Evolutionary conservation across 2,329 filamentous ascomycete species (phyloP).

Genomic region (Ophiostoma ips): DNA sequence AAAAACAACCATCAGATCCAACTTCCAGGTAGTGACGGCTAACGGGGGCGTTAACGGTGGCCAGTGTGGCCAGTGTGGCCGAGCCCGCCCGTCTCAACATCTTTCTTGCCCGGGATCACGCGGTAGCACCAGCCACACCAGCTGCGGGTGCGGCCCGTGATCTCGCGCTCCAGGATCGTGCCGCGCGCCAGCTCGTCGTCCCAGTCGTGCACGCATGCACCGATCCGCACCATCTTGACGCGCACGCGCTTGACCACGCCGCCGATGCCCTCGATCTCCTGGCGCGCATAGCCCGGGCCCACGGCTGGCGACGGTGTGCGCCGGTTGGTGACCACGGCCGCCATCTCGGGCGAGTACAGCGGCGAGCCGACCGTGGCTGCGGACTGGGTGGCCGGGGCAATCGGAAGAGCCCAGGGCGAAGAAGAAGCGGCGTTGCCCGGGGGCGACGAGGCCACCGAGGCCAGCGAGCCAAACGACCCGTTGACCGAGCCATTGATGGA

Average conservation of each 20-base stretch:
- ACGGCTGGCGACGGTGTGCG: constrained; percentile 36
- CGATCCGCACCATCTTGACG: constrained; percentile 69
- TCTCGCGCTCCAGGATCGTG: constrained; percentile 56
- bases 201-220: constrained; percentile 73
- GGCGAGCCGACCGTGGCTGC: constrained; percentile 12
- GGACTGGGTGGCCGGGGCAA: constrained; percentile 12
- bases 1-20: no score
- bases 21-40: no score
- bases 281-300: constrained; percentile 63
- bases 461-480: constrained; percentile 6
- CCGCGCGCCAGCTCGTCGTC: constrained; percentile 59
- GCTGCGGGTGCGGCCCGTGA: constrained; percentile 52
- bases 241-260: constrained; percentile 77
- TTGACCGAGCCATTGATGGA: constrained; percentile 6
- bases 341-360: constrained; percentile 13
- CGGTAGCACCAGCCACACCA: constrained; percentile 91
- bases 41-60: background rate
- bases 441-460: constrained; percentile 5
- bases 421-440: constrained; percentile 1
- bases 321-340: constrained; percentile 11
- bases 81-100: constrained; percentile 20
- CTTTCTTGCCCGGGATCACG: constrained; percentile 48
- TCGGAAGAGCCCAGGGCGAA: constrained; percentile 10
- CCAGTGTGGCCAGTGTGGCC: background rate
- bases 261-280: constrained; percentile 85